Percentiles rank a stretch among this genome's conserved stretches.
Evolutionary conservation across 2,329 filamentous ascomycete genomes (phyloP).

Genomic region (Endoconidiophora laricicola): DNA sequence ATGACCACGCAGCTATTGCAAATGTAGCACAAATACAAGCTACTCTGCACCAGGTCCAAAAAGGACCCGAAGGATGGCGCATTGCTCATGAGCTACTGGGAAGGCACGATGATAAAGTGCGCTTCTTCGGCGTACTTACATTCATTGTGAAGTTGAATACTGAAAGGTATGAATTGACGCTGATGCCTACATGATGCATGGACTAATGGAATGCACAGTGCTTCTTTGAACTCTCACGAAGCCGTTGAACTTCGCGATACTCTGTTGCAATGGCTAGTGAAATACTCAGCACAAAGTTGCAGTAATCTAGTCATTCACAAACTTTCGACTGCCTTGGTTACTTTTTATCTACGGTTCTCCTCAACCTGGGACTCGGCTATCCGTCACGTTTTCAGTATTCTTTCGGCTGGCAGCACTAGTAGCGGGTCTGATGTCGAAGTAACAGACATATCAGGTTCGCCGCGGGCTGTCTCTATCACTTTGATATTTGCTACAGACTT

Average conservation of each 20-base stretch:
- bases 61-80: slow-evolving; percentile 67
- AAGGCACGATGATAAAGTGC: slow-evolving; percentile 54
- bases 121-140: slow-evolving; percentile 85
- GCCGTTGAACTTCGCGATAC: slow-evolving; percentile 41
- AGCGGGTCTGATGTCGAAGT: no score
- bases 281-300: slow-evolving; percentile 32
- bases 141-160: slow-evolving; percentile 89
- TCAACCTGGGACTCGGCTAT: slow-evolving; percentile 49
- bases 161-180: slow-evolving; percentile 46
- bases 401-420: slow-evolving; percentile 15
- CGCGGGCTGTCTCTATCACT: slow-evolving; percentile 5
- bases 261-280: slow-evolving; percentile 46
- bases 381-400: slow-evolving; percentile 39
- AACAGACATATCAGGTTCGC: neutral
- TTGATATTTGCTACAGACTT: slow-evolving; percentile 21
- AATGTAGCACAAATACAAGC: slow-evolving; percentile 44
- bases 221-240: slow-evolving; percentile 38
- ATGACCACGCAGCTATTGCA: slow-evolving; percentile 33
- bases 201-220: slow-evolving; percentile 18
- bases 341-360: slow-evolving; percentile 58
- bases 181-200: neutral
- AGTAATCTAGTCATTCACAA: slow-evolving; percentile 52
- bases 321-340: slow-evolving; percentile 59
- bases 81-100: slow-evolving; percentile 61
- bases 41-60: slow-evolving; percentile 62